Evolutionary conservation across 441 rosid genomes (phyloP).

Genomic region (Raphanus hybrid): DNA sequence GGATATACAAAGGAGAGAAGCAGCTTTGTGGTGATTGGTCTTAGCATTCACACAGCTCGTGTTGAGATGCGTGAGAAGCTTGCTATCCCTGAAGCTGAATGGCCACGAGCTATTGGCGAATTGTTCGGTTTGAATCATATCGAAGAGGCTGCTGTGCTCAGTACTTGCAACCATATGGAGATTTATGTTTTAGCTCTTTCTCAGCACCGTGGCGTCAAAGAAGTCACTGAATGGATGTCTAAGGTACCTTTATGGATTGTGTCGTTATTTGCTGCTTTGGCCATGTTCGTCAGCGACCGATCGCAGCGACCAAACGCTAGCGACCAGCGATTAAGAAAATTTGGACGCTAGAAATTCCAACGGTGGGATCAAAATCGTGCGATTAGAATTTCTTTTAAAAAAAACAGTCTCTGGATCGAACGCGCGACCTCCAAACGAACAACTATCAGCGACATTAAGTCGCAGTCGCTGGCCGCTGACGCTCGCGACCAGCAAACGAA

Average conservation of each 20-base stretch:
- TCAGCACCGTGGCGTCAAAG: slow-evolving; percentile 92
- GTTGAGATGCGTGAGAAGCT: slow-evolving; percentile 97
- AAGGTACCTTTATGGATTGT: not conserved
- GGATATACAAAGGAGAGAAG: slow-evolving; percentile 93
- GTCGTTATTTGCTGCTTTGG: no score
- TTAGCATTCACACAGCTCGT: slow-evolving; percentile 82
- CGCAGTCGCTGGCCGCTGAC: no score
- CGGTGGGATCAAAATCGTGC: no score
- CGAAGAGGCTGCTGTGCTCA: slow-evolving; percentile 96
- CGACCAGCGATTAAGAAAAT: no score
- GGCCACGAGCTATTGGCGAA: slow-evolving; percentile 53
- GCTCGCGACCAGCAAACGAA: no score
- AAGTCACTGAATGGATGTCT: slow-evolving; percentile 28
- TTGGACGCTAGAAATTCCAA: no score
- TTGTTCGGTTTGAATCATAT: slow-evolving; percentile 84
- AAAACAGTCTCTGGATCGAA: no score
- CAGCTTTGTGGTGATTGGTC: slow-evolving; percentile 86
- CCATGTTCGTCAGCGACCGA: no score
- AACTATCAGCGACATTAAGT: no score
- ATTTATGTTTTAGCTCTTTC: slow-evolving; percentile 90
- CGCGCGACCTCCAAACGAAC: no score
- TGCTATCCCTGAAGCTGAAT: slow-evolving; percentile 78
- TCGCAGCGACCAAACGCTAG: no score
- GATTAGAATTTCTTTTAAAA: no score
- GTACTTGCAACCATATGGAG: slow-evolving; percentile 97